phyloP scores from a whole-genome alignment of 306 rosid genomes.

The Ammopiptanthus mongolicus region DNA sequence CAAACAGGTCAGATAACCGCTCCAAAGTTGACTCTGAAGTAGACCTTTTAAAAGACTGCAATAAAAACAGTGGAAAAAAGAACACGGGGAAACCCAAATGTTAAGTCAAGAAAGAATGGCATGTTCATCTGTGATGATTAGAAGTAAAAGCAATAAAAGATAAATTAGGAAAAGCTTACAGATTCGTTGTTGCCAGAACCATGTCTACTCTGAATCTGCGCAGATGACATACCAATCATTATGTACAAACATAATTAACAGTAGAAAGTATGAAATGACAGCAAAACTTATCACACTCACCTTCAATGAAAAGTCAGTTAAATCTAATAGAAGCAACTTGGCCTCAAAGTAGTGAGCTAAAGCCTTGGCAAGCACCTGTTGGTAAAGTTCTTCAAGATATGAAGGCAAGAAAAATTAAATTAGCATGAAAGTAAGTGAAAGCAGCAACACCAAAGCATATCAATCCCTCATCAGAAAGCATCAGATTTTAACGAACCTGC shows the following conservation, averaged over 20 bases:
- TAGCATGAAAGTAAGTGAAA: constrained; percentile 12
- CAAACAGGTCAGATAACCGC: constrained; percentile 65
- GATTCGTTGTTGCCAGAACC: constrained; percentile 50
- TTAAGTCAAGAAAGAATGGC: neutral
- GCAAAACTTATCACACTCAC: constrained; percentile 21
- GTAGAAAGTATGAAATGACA: neutral
- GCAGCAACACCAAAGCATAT: neutral
- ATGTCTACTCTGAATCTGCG: constrained; percentile 73
- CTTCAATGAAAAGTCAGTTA: constrained; percentile 76
- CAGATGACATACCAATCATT: constrained; percentile 13
- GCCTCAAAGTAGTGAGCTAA: constrained; percentile 89
- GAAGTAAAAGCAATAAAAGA: neutral
- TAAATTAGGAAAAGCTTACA: constrained; percentile 41
- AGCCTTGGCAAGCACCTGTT: constrained; percentile 92
- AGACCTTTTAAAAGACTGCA: constrained; percentile 72
- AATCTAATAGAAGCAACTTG: constrained; percentile 75
- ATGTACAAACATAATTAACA: neutral
- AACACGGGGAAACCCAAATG: neutral
- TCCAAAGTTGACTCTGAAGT: constrained; percentile 68
- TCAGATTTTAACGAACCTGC: constrained; percentile 47
- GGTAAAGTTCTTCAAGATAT: constrained; percentile 64
- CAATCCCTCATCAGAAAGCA: neutral
- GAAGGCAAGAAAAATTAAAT: neutral
- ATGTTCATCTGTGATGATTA: neutral
- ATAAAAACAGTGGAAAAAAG: constrained; percentile 9